phyloP scores from a whole-genome alignment of 2,329 filamentous ascomycete species.

The Macrophomina tecta region DNA sequence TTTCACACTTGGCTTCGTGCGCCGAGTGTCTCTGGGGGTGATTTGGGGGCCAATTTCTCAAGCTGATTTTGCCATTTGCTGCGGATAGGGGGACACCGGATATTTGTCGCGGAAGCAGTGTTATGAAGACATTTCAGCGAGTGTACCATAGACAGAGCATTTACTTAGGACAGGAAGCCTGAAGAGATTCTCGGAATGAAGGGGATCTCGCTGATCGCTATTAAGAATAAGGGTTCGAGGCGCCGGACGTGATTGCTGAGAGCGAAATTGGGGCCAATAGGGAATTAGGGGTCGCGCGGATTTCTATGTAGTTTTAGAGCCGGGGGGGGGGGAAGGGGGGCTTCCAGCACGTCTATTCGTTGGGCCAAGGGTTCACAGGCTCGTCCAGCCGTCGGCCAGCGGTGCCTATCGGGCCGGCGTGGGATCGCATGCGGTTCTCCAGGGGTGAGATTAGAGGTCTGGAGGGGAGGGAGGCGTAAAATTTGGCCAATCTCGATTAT shows the following conservation, averaged over 20 bases:
- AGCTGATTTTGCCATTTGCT: not conserved
- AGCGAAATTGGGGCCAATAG: not conserved
- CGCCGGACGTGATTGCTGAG: conserved; percentile 2
- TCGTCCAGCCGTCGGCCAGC: not conserved
- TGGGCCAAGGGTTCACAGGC: not conserved
- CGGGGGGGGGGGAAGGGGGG: not conserved
- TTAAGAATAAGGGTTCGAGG: not conserved
- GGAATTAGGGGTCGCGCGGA: not conserved
- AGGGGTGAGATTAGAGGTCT: not conserved
- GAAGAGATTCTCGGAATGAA: conserved; percentile 23
- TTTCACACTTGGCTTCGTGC: conserved; percentile 18
- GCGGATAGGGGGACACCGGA: conserved; percentile 4
- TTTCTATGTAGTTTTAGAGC: not conserved
- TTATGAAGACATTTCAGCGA: not conserved
- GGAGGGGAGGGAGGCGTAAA: not conserved
- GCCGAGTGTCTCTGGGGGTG: conserved; percentile 3
- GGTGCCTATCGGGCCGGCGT: conserved; percentile 4
- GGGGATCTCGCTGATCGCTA: conserved; percentile 20
- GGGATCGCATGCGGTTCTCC: not conserved
- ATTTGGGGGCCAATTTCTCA: conserved; percentile 15
- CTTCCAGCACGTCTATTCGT: not conserved
- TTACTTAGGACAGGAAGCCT: conserved; percentile 6
- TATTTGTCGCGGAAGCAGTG: conserved; percentile 7
- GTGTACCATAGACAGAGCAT: conserved; percentile 15
- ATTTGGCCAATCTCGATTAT: conserved; percentile 24